phyloP scores from a whole-genome alignment of 1,284 basidiomycete species.

The Papiliotrema terrestris region DNA sequence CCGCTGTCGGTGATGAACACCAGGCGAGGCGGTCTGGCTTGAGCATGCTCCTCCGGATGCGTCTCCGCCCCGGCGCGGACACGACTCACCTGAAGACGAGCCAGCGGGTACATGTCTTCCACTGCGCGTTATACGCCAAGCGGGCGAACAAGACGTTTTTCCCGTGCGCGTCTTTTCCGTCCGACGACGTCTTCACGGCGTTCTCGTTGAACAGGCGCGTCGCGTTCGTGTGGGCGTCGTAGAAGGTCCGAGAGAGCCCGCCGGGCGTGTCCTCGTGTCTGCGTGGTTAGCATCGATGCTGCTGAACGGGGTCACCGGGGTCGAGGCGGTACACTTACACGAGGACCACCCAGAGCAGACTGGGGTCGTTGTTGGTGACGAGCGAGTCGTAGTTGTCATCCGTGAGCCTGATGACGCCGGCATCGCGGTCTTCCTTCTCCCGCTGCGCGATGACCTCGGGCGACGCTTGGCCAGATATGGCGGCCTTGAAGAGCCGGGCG shows the following conservation, averaged over 20 bases:
- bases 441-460: slow-evolving; percentile 24
- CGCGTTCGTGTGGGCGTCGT: slow-evolving; percentile 18
- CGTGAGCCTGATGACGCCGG: slow-evolving; percentile 54
- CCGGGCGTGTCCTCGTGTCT: not conserved
- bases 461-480: not conserved
- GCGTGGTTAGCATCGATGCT: not conserved
- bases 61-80: no score
- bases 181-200: not conserved
- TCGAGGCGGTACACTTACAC: slow-evolving; percentile 21
- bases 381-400: slow-evolving; percentile 32
- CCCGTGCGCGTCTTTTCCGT: not conserved
- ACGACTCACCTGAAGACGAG: slow-evolving; percentile 35
- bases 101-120: slow-evolving; percentile 33
- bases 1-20: slow-evolving; percentile 35
- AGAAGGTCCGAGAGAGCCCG: not conserved
- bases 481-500: not conserved
- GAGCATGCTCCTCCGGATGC: not conserved
- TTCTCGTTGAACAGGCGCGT: slow-evolving; percentile 7
- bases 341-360: slow-evolving; percentile 33
- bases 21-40: slow-evolving; percentile 34
- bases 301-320: not conserved
- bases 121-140: slow-evolving; percentile 37
- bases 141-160: slow-evolving; percentile 30
- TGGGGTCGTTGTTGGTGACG: slow-evolving; percentile 14
- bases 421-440: slow-evolving; percentile 65